phyloP scores from a whole-genome alignment of 148 eudicot species.

The Linanthus parryae region DNA sequence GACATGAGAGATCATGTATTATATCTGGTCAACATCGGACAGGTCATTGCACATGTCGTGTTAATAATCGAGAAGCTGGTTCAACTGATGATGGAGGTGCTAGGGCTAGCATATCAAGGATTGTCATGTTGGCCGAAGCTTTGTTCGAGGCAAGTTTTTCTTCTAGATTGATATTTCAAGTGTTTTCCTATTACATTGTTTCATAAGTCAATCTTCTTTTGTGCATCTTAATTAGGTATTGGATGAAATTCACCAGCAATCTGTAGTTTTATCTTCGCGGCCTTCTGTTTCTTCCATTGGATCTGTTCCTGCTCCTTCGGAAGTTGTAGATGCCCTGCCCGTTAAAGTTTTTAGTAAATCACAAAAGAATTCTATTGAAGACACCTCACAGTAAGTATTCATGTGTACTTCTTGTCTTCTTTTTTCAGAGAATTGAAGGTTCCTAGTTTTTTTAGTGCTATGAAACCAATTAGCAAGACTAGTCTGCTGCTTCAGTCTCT shows the following conservation, averaged over 20 bases:
- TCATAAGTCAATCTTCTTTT: conserved; percentile 30
- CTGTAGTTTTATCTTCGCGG: conserved; percentile 71
- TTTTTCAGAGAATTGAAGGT: not conserved
- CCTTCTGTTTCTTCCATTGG: conserved; percentile 83
- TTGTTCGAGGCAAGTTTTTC: conserved; percentile 75
- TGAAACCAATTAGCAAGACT: not conserved
- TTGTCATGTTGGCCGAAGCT: conserved; percentile 98
- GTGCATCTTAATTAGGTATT: conserved; percentile 63
- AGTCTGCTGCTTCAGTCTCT: too few relatives aligned
- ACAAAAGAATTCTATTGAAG: conserved; percentile 45
- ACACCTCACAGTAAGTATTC: conserved; percentile 74
- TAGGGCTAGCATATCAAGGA: conserved; percentile 95
- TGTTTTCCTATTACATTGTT: conserved; percentile 2
- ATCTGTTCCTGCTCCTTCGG: conserved; percentile 90
- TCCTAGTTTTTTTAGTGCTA: not conserved
- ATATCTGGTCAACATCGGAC: conserved; percentile 87
- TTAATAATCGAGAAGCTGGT: conserved; percentile 36
- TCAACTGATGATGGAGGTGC: conserved; percentile 64
- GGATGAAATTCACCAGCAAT: conserved; percentile 99
- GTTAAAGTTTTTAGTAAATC: conserved; percentile 40
- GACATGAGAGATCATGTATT: conserved; percentile 87
- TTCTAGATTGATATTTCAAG: not conserved
- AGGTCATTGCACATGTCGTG: conserved; percentile 80
- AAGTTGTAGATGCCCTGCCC: conserved; percentile 87
- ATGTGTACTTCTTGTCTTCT: not conserved